A percentile compares a stretch with the other conserved stretches of the same genome.
Conservation (phyloP, 257 asterid species). For the Ballota nigra region DNA sequence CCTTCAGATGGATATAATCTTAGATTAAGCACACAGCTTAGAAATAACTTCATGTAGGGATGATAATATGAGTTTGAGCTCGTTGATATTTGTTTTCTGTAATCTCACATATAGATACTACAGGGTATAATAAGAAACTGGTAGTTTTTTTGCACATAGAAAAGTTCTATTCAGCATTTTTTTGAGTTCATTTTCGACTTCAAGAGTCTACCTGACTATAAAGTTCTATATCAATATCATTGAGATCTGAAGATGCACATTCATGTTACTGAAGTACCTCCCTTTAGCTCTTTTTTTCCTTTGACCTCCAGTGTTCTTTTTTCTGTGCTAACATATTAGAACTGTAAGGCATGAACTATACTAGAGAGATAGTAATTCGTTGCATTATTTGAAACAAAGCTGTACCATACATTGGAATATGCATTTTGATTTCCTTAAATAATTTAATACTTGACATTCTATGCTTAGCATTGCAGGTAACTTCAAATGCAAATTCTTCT, state of each 20-base stretch:
- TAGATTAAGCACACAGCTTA: background rate
- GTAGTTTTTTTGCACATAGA: background rate
- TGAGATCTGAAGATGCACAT: background rate
- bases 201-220: background rate
- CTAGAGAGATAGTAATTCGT: background rate
- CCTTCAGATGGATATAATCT: background rate
- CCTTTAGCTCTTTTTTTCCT: background rate
- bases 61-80: background rate
- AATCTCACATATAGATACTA: background rate
- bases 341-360: background rate
- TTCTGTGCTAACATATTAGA: background rate
- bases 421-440: background rate
- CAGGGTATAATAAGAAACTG: background rate
- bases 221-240: constrained; percentile 1
- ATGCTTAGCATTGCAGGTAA: constrained; percentile 54
- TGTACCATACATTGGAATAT: background rate
- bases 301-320: background rate
- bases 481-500: constrained; percentile 47
- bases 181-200: background rate
- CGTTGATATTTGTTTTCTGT: background rate
- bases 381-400: background rate
- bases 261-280: background rate
- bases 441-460: constrained; percentile 22
- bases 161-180: too few relatives aligned
- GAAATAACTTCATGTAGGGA: background rate